Evolutionary conservation across 1,139 yeast genomes (phyloP), one percentile per base, ranked within the genome.

Genomic region (Entelexis sorbosivorans): DNA sequence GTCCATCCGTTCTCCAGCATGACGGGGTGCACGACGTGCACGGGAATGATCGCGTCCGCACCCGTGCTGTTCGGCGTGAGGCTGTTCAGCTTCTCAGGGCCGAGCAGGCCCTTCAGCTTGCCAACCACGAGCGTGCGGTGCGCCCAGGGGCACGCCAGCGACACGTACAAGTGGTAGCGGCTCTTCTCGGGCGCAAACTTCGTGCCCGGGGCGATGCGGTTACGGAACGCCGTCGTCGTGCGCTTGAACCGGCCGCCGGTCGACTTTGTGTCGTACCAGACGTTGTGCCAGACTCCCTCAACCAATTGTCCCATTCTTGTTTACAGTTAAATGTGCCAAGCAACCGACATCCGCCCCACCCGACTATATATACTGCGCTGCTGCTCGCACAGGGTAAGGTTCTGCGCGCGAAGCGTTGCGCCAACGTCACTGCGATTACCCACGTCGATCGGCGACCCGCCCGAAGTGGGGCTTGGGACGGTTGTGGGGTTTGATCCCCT

Each of bases 91-190:
- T 76, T 73, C 9, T 76, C 69, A 2, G 39, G 10, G 19, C 55
- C 55, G 11, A 52, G 31, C 58, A 91, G 73, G 2, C 96, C 96
- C 69, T 88, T 88, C 59, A 89, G 73, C n/a, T 74, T 68, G 50
- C 96, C 71, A 8, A 82, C 74, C 53, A 88, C 81, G 59, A 89
- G 71, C 0, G 93, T 79, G 57, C 97, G 76, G 64, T 87, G 95
- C 1, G 97, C 97, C 78, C 67, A 89, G 6, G 98, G 97, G 69
- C 98, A 89, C 1, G 96, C 96, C 50, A 74, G 72, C 0, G 94
- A 83, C 22, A 89, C 95, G 62, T 87, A 91, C 54, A 89, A 75
- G 68, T 89, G 96, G 65, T 91, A 89, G 61, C 98, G 75, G 57
- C 78, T 78, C 48, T 76, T 74, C 62, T 86, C 96, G 0, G 96